phyloP scores from a whole-genome alignment of 257 asterid species.

The Cordia subcordata region DNA sequence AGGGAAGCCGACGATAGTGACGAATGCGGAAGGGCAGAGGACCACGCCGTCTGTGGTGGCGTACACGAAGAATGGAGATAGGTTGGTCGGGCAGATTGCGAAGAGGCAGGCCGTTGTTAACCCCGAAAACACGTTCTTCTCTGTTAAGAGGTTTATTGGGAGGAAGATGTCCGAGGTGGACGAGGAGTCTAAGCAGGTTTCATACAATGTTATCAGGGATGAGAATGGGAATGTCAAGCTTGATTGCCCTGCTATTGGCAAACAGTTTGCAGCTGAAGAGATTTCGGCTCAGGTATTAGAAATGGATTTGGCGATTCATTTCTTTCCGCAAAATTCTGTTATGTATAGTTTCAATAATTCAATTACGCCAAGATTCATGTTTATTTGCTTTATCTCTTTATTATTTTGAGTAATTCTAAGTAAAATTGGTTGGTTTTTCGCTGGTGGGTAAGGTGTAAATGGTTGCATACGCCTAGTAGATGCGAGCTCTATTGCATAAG shows the following conservation, averaged over 20 bases:
- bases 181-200: constrained; percentile 89
- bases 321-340: not conserved
- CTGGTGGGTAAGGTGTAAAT: no score
- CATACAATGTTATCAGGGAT: constrained; percentile 72
- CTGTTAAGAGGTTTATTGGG: constrained; percentile 88
- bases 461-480: no score
- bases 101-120: constrained; percentile 91
- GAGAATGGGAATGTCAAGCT: constrained; percentile 91
- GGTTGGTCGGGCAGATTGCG: constrained; percentile 90
- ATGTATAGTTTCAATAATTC: no score
- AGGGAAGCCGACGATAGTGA: constrained; percentile 86
- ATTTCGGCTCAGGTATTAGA: constrained; percentile 92
- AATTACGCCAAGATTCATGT: no score
- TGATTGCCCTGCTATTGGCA: constrained; percentile 86
- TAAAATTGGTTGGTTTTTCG: not conserved
- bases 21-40: constrained; percentile 84
- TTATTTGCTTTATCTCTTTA: no score
- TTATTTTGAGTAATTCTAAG: no score
- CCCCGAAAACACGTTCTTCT: constrained; percentile 80
- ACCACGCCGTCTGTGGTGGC: constrained; percentile 95
- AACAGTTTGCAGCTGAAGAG: constrained; percentile 87
- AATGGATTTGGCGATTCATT: not conserved
- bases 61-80: constrained; percentile 68
- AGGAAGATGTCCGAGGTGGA: constrained; percentile 89
- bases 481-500: no score